Evolutionary conservation across 78 protist genomes (phyloP), one percentile per base, ranked within the genome.

Genomic region (Dictyostelium brefeldianum): DNA sequence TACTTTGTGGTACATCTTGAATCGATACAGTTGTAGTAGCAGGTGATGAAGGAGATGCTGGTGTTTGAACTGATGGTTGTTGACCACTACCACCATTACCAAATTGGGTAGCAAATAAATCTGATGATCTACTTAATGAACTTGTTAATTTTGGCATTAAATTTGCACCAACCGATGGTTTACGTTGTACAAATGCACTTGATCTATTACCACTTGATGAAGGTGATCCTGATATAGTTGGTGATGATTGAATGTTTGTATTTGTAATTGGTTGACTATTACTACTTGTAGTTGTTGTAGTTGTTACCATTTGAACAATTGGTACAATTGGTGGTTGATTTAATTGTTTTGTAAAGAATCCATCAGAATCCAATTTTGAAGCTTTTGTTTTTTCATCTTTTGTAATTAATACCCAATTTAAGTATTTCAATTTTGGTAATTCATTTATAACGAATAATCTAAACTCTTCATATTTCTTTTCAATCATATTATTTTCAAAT

Each of bases 401-500:
- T 29, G 85, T 9, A 17, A 90, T 59, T 12, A 41, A 12, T 25
- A 53, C 71, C 95, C 95, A 90, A 65, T 90, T 81, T 31, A 69
- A 81, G 14, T 81, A 90, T 56, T 81, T 81, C 7, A 90, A 6
- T 51, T 80, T 81, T 70, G 79, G 89, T 20, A 90, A 27, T 65
- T 81, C 95, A 50, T 70, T 81, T 50, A 62, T 25, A 2, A 90
- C 51, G 0, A 41, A 90, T 20, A 29, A 43, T 65, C 89, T 51
- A 65, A 90, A 90, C 59, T 81, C 89, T 36, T 62, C 89, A 65
- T 80, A 29, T 22, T 31, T 15, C 48, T 65, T 57, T n/a, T 90
- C 95, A 22, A 90, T 81, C 9, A 87, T 78, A 57, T 90, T 90
- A 62, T 74, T 74, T 18, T 90, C 89, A 51, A 90, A 81, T n/a